phyloP scores from a whole-genome alignment of 2,329 filamentous ascomycete species.

The Neonectria faginata region DNA sequence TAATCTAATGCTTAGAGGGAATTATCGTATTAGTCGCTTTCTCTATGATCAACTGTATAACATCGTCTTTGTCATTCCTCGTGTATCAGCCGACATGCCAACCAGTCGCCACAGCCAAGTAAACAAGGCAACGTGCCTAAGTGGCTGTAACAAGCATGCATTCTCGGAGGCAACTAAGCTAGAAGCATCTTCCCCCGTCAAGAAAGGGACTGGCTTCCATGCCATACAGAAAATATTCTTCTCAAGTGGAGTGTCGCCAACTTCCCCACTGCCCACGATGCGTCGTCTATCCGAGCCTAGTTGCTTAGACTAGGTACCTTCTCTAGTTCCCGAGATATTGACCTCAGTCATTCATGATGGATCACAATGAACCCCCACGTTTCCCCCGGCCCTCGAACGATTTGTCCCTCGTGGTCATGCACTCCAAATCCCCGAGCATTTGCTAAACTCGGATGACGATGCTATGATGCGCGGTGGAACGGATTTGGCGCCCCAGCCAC shows the following conservation, averaged over 20 bases:
- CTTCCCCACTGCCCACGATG: background rate
- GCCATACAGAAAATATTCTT: background rate
- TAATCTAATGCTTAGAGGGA: background rate
- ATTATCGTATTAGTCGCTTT: background rate
- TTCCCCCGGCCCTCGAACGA: conserved; percentile 38
- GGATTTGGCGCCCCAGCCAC: background rate
- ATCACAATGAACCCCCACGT: conserved; percentile 38
- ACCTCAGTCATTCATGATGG: conserved; percentile 23
- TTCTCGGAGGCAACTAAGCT: background rate
- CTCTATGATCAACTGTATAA: background rate
- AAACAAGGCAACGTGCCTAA: background rate
- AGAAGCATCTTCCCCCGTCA: background rate
- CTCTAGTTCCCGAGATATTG: conserved; percentile 25
- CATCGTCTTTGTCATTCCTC: background rate
- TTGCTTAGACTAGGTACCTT: background rate
- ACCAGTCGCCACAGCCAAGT: no score
- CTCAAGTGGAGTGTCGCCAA: background rate
- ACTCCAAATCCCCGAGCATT: conserved; percentile 32
- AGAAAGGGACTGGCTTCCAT: background rate
- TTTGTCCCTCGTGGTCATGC: conserved; percentile 30
- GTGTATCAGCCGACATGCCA: background rate
- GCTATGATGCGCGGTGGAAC: conserved; percentile 18
- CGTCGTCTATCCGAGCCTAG: conserved; percentile 15
- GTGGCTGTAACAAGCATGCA: background rate
- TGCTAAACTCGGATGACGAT: conserved; percentile 13